These are phyloP conservation scores for Carex arenaria DNA, from an alignment of 202 grass and related monocot species.

Conservation along the genomic window DNA sequence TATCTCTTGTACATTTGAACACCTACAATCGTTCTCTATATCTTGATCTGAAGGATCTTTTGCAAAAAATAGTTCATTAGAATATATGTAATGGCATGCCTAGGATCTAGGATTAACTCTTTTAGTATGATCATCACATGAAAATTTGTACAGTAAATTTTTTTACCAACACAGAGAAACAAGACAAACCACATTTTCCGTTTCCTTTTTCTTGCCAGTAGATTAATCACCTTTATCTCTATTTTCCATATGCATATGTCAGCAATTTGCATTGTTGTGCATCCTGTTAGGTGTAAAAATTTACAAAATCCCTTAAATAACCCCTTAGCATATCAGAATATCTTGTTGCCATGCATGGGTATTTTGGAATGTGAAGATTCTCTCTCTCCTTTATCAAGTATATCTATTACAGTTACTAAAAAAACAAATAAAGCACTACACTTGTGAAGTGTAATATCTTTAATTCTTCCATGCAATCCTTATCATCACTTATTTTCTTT, in stretches of 20 bases:
- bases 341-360: background rate
- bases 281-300: background rate
- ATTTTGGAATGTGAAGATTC: constrained; percentile 5
- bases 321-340: background rate
- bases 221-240: background rate
- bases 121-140: too few relatives aligned
- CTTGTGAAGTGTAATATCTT: background rate
- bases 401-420: background rate
- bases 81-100: background rate
- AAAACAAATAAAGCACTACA: background rate
- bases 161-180: too few relatives aligned
- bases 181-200: background rate
- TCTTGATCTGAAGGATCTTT: background rate
- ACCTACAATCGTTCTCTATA: too few relatives aligned
- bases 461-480: background rate
- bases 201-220: background rate
- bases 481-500: background rate
- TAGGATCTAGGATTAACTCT: background rate
- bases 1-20: background rate
- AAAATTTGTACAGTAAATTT: too few relatives aligned
- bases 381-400: background rate
- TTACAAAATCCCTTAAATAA: background rate
- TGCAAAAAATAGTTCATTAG: background rate
- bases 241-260: background rate
- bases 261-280: background rate